Base-by-base conservation (phyloP, 2,329 filamentous ascomycete genomes). In the Botrytis fabae region DNA sequence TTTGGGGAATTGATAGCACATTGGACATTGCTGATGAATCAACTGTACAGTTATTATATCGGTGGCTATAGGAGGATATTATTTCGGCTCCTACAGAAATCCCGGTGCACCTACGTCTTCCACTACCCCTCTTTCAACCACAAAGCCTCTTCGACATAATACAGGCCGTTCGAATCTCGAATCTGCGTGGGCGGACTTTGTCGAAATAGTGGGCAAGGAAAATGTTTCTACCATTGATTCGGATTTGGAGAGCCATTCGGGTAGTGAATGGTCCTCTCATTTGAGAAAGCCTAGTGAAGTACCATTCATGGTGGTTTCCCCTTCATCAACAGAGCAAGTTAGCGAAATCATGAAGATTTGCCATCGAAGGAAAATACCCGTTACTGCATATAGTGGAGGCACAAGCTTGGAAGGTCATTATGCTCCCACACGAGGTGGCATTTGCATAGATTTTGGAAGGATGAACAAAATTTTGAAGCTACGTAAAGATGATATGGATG, bases 361-460 rank as follows among this genome's bases (percentile, higher is more conserved):
- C 84, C 93, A 97, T 81, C 83, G 85, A 79, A 86, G 95, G 59
- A 86, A 87, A 73, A 96, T 98, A 75, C 95, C 95, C 8, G 93
- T 97, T 38, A 95, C 93, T 5, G 92, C 91, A 4, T 97, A 94
- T 83, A 94, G 91, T 73, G 95, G 95, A 61, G 95, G 95, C 48
- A 97, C 95, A 12, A 95, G 92, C 79, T 85, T 98, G 46, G 95
- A 98, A 83, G 95, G 95, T 1, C 93, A 97, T 82, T 97, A 93
- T 82, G 90, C 93, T 1, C 89, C 94, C 2, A 97, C 94, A 25
- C 85, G 90, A 76, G 92, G 93, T 73, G 95, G 95, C 32, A 89
- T 97, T 46, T 95, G 93, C 78, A 88, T 98, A 78, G 93, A 97
- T 82, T 97, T 97, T 81, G 87, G 87, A 69, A 88, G 91, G 74